Evolutionary conservation across 352 stramenopile genomes (phyloP).

Genomic region (Phytophthora multivora): DNA sequence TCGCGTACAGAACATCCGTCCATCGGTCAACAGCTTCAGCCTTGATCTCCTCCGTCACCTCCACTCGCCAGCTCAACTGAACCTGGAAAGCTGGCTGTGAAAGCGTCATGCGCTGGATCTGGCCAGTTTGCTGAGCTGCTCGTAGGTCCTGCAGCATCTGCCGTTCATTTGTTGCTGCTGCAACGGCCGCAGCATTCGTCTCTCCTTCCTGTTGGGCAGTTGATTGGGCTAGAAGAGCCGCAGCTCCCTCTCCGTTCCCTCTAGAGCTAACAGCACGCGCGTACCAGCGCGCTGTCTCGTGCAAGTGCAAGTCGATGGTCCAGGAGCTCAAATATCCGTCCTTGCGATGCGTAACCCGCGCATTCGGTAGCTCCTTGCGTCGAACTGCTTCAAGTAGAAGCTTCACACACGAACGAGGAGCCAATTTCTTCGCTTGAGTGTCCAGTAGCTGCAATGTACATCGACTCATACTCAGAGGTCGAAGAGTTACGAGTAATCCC

Average conservation of each 20-base stretch:
- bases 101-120: constrained; percentile 64
- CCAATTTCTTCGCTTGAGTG: constrained; percentile 45
- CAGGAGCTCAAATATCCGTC: constrained; percentile 68
- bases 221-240: constrained; percentile 5
- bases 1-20: constrained; percentile 55
- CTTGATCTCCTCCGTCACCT: constrained; percentile 5
- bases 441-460: constrained; percentile 65
- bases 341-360: constrained; percentile 38
- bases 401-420: constrained; percentile 38
- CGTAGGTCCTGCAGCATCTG: constrained; percentile 60
- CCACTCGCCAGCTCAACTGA: constrained; percentile 40
- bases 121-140: constrained; percentile 51
- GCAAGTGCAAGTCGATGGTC: constrained; percentile 61
- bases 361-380: constrained; percentile 27
- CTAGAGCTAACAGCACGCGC: constrained; percentile 4
- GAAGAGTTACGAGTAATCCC: constrained; percentile 35
- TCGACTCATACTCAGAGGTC: constrained; percentile 55
- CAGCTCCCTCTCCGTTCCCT: constrained; percentile 1
- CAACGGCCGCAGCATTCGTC: constrained; percentile 24
- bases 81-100: constrained; percentile 57
- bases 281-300: constrained; percentile 54
- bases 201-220: constrained; percentile 22
- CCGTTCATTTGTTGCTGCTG: constrained; percentile 39
- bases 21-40: constrained; percentile 32
- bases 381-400: constrained; percentile 40